Conservation (phyloP, 1,284 basidiomycete species). For the Cerrena zonata region DNA sequence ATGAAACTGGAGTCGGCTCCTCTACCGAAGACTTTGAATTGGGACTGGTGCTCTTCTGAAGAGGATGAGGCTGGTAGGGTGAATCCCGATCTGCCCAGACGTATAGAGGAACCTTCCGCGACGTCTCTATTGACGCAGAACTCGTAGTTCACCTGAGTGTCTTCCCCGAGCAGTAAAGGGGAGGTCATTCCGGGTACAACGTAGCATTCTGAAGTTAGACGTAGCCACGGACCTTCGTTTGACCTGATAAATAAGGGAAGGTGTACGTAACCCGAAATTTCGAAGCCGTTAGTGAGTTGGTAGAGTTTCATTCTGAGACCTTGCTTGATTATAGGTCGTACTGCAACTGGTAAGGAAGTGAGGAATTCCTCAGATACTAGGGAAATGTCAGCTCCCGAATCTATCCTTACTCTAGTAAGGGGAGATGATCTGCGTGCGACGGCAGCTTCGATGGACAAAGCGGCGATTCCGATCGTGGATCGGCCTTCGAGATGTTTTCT, state of each 20-base stretch:
- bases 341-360: not conserved
- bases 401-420: slow-evolving; percentile 1
- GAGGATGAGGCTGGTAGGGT: not conserved
- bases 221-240: slow-evolving; percentile 9
- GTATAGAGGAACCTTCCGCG: not conserved
- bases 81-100: not conserved
- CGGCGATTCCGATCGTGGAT: not conserved
- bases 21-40: not conserved
- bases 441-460: not conserved
- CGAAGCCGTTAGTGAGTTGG: slow-evolving; percentile 7
- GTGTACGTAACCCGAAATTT: slow-evolving; percentile 7
- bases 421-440: not conserved
- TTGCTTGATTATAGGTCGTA: not conserved
- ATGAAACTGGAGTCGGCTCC: not conserved
- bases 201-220: slow-evolving; percentile 24
- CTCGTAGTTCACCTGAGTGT: slow-evolving; percentile 22
- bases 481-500: not conserved
- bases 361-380: slow-evolving; percentile 9
- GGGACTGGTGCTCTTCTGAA: not conserved
- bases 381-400: slow-evolving; percentile 18
- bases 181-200: slow-evolving; percentile 23
- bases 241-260: slow-evolving; percentile 8
- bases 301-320: slow-evolving; percentile 9
- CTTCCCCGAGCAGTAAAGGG: slow-evolving; percentile 23
- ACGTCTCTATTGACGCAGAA: slow-evolving; percentile 9